These are phyloP conservation scores for Sporothrix mexicana DNA, from an alignment of 2,329 filamentous ascomycete species.

Conservation along the genomic window DNA sequence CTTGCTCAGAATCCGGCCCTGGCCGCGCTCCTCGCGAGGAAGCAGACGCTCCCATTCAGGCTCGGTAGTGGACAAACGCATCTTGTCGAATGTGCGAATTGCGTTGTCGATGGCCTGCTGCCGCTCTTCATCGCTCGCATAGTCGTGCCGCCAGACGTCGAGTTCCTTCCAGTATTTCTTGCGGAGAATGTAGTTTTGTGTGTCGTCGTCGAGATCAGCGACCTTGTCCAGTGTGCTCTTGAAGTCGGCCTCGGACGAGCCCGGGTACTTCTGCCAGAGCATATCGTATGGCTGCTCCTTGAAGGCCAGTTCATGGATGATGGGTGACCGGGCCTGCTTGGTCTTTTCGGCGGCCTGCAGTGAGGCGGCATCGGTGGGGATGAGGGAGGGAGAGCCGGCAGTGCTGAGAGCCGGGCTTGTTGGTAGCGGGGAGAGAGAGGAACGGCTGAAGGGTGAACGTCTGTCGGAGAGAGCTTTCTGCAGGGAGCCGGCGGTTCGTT, in stretches of 20 bases:
- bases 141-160: conserved; percentile 67
- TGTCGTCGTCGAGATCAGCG: conserved; percentile 56
- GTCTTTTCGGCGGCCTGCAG: conserved; percentile 59
- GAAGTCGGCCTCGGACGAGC: conserved; percentile 59
- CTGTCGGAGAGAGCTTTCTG: conserved; percentile 37
- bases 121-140: conserved; percentile 59
- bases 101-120: conserved; percentile 67
- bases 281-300: conserved; percentile 57
- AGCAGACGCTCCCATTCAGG: conserved; percentile 67
- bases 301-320: conserved; percentile 67
- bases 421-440: conserved; percentile 48
- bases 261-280: conserved; percentile 57
- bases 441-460: conserved; percentile 36
- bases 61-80: conserved; percentile 61
- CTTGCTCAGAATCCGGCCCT: conserved; percentile 66
- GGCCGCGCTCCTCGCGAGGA: conserved; percentile 62
- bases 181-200: conserved; percentile 61
- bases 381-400: conserved; percentile 59
- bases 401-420: conserved; percentile 63
- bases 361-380: conserved; percentile 56
- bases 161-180: conserved; percentile 67
- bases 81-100: conserved; percentile 63
- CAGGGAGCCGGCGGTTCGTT: conserved; percentile 37
- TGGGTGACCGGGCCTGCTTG: conserved; percentile 51
- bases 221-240: conserved; percentile 62